Base-by-base conservation (phyloP, 2,329 filamentous ascomycete species). In the Ophiostoma fasciatum region DNA sequence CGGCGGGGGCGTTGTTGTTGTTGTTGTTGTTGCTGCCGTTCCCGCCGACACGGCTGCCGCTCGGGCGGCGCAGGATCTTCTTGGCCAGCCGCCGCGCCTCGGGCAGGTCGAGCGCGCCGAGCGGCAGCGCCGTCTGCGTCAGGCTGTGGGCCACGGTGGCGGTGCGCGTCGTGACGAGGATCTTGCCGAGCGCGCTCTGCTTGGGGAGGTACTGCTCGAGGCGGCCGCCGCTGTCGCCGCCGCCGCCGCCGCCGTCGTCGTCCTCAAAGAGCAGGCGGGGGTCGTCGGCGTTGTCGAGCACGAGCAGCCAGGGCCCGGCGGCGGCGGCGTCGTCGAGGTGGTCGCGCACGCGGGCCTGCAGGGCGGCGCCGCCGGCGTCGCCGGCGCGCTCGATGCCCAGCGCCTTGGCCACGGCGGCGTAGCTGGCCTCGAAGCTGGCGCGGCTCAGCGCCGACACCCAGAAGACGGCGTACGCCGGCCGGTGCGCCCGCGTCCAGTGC, bases 301-400 rank as follows among this genome's bases (percentile, higher is more conserved):
- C 45, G 1, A 64, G 42, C 26, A 64, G 45, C 60, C 57, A 64
- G 23, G 41, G 47, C 7, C 55, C 51, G 0, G 46, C 37, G 4
- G 33, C 37, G n/a, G 48, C 42, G 1, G 47, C 51, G 28, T 41
- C 51, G 28, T 41, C 48, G 0, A 60, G 45, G 15, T 53, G 43
- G 4, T 35, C 31, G 11, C 69, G 61, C 46, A 81, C 73, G 54
- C 72, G 64, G 45, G 76, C 70, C 36, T 68, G 66, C 26, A 74
- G 47, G 42, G 81, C 75, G 31, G 59, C 56, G 40, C 72, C 47
- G 42, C 81, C 75, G 31, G 59, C 56, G 40, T 72, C 71, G 35
- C 68, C 56, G 7, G 45, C 45, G 31, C 64, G 3, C 11, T 58
- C 27, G 7, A 57, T 43, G 1, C 38, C 30, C 11, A 62, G 47